phyloP scores from a whole-genome alignment of 164 flowering plant genomes.

The Vitis amurensis region DNA sequence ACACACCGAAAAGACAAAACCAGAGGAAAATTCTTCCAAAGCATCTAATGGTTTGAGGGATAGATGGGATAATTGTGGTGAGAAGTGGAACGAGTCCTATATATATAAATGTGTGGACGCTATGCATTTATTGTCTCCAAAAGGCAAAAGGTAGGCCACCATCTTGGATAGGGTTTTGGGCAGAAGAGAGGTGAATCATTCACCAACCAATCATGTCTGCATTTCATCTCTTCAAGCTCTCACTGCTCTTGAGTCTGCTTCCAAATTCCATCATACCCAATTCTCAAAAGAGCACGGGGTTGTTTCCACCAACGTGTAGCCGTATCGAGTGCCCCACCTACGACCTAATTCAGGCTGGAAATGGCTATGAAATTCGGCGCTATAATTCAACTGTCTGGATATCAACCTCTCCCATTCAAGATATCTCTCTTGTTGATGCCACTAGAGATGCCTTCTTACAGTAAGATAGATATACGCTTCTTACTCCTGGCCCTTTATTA shows the following conservation, averaged over 20 bases:
- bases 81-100: no score
- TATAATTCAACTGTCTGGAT: conserved; percentile 70
- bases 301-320: conserved; percentile 55
- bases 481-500: neutral
- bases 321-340: conserved; percentile 83
- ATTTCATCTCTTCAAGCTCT: conserved; percentile 22
- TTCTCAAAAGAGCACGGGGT: neutral
- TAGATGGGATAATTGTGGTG: no score
- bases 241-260: conserved; percentile 29
- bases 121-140: no score
- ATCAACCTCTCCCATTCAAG: conserved; percentile 65
- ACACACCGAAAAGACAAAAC: no score
- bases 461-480: conserved; percentile 36
- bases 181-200: neutral
- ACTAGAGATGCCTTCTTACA: conserved; percentile 63
- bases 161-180: no score
- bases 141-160: no score
- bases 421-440: conserved; percentile 71
- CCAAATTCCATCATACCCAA: conserved; percentile 14
- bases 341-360: conserved; percentile 46
- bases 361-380: conserved; percentile 78
- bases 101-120: no score
- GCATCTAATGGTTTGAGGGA: no score
- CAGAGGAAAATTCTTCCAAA: no score
- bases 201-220: conserved; percentile 13